Conservation (phyloP, 2,329 filamentous ascomycete genomes). For the Graphium sp. region DNA sequence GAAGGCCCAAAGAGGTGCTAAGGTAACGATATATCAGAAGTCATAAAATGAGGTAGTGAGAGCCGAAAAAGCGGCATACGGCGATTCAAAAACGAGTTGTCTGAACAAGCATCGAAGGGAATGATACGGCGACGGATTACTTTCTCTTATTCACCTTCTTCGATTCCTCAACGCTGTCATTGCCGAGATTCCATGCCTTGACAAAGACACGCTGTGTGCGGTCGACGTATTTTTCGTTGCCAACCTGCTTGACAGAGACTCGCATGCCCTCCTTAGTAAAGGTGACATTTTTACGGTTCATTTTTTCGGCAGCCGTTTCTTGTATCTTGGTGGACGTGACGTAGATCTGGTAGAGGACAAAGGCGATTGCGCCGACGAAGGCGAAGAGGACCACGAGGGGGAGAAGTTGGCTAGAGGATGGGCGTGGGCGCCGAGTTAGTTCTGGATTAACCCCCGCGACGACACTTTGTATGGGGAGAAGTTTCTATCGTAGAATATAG, state of each 20-base stretch:
- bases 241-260: slow-evolving; percentile 53
- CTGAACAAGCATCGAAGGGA: slow-evolving; percentile 14
- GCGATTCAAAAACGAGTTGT: too few species aligned
- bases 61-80: too few species aligned
- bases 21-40: too few species aligned
- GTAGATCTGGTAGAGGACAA: slow-evolving; percentile 59
- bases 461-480: background rate
- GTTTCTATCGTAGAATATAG: too few species aligned
- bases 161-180: slow-evolving; percentile 18
- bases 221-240: slow-evolving; percentile 56
- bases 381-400: slow-evolving; percentile 49
- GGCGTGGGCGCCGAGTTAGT: too few species aligned
- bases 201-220: slow-evolving; percentile 53
- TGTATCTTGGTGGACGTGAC: slow-evolving; percentile 49
- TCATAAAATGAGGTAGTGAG: too few species aligned
- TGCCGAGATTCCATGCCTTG: slow-evolving; percentile 50
- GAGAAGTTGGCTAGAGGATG: slow-evolving; percentile 36
- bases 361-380: slow-evolving; percentile 38
- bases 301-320: slow-evolving; percentile 46
- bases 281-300: slow-evolving; percentile 59
- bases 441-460: too few species aligned
- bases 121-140: slow-evolving; percentile 6
- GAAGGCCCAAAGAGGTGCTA: too few species aligned
- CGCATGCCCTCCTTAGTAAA: slow-evolving; percentile 61
- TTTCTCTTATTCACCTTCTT: slow-evolving; percentile 10